Base-by-base conservation (phyloP, 2,329 filamentous ascomycete genomes). In the Fusarium ramigenum region DNA sequence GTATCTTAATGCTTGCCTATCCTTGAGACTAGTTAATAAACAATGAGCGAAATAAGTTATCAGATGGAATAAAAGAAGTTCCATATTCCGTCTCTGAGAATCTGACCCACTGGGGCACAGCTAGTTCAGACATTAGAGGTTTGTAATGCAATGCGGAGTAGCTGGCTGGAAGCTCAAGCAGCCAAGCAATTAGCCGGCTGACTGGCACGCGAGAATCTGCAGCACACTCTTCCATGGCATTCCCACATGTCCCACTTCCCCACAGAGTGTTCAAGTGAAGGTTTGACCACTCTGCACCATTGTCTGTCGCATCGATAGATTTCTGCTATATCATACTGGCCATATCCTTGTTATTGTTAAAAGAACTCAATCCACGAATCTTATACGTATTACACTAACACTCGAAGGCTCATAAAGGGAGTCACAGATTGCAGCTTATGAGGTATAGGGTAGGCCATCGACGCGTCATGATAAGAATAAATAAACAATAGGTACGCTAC, bases 331-430 rank as follows among this genome's bases (percentile, higher is more conserved):
- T 2, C 10, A 10, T 11, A 14, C 14, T 7, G 15, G 14, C 3
- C 8, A 1, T 11, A 28, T 42, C 10, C 4, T 1, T 3, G 18
- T 1, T 15, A 7, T 19, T 18, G 6, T 5, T 3, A 34, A 28
- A n/a, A n/a, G 4, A 12, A 10, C 3, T 9, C 3, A 34, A n/a
- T n/a, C 11, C 4, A 7, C 4, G 14, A 19, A 15, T 34, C 1
- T 28, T 9, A 28, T 23, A 1, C 11, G 5, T 6, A 2, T 30
- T 23, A 11, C 4, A 43, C 18, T 25, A 9, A 18, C 15, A 36
- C 7, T 50, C 2, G 2, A 25, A 25, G 10, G 25, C 25, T 50
- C 9, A 16, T 1, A 12, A 10, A 5, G 7, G 0, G 9, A 18
- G n/a, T 53, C 18, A 3, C 2, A 11, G 5, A 19, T 16, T 16